Evolutionary conservation across 805 yeast species (phyloP).

Genomic region (Wickerhamomyces chambardii): DNA sequence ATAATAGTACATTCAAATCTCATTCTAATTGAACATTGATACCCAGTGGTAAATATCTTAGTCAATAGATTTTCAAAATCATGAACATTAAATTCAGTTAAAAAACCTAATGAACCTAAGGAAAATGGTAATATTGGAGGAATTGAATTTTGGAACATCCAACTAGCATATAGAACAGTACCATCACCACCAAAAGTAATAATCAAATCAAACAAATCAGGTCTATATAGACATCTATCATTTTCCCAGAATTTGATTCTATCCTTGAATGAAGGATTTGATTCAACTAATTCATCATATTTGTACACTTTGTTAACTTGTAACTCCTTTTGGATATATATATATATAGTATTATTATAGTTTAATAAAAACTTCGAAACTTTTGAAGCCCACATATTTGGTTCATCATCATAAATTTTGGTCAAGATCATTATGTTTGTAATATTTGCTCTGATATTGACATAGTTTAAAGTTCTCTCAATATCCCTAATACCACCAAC

Average conservation of each 20-base stretch:
- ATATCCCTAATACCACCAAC: constrained; percentile 20
- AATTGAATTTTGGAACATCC: constrained; percentile 46
- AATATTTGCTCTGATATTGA: constrained; percentile 17
- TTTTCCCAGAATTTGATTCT: constrained; percentile 16
- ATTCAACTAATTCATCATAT: constrained; percentile 3
- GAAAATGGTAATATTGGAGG: constrained; percentile 63
- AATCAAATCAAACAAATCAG: constrained; percentile 41
- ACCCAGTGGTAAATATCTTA: constrained; percentile 30
- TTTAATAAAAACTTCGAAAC: constrained; percentile 13
- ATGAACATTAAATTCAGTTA: constrained; percentile 44
- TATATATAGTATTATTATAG: constrained; percentile 7
- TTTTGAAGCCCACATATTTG: constrained; percentile 16
- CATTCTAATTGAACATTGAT: constrained; percentile 37
- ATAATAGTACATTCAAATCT: constrained; percentile 42
- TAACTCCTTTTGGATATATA: constrained; percentile 14
- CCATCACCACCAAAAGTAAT: constrained; percentile 71
- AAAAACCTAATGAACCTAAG: constrained; percentile 58
- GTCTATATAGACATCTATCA: constrained; percentile 15
- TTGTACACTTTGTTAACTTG: constrained; percentile 3
- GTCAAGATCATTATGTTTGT: constrained; percentile 19
- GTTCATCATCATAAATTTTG: constrained; percentile 21
- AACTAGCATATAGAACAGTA: constrained; percentile 56
- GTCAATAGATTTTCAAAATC: constrained; percentile 24
- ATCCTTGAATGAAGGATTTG: constrained; percentile 1
- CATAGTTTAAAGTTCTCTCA: constrained; percentile 18